These are phyloP conservation scores for Penicillium cosmopolitanum DNA, from an alignment of 495 filamentous ascomycete species.

Conservation along the genomic window DNA sequence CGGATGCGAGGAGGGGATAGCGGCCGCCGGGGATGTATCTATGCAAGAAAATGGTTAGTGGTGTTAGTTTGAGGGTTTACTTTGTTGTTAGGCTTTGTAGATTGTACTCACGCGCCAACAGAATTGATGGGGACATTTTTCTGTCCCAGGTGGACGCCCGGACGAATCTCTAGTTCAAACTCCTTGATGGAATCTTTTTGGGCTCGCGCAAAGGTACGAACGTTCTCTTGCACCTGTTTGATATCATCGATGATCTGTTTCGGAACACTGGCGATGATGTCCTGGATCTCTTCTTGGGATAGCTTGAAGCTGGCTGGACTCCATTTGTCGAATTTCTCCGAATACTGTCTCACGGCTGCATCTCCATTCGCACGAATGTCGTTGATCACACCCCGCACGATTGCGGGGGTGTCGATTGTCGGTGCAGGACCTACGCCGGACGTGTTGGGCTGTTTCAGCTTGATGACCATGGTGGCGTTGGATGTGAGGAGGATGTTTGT, in stretches of 20 bases:
- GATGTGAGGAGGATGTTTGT: neutral
- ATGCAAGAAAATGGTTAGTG: neutral
- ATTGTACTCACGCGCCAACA: conserved; percentile 33
- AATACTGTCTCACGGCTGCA: conserved; percentile 50
- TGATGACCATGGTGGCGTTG: conserved; percentile 16
- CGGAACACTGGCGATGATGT: conserved; percentile 28
- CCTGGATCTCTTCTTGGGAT: conserved; percentile 27
- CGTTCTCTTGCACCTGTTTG: conserved; percentile 54
- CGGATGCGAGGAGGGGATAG: conserved; percentile 58
- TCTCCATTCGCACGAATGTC: conserved; percentile 52
- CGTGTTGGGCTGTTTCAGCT: conserved; percentile 21
- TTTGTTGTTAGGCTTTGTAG: neutral
- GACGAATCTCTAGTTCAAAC: conserved; percentile 53
- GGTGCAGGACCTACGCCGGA: conserved; percentile 9
- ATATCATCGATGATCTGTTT: conserved; percentile 55
- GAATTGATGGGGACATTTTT: conserved; percentile 49
- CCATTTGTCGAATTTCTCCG: conserved; percentile 60
- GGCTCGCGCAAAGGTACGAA: conserved; percentile 51
- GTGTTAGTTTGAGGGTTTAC: too few relatives aligned
- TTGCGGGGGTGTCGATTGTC: conserved; percentile 22
- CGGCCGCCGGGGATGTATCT: conserved; percentile 56
- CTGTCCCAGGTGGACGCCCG: conserved; percentile 53
- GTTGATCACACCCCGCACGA: conserved; percentile 53
- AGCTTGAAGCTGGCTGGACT: conserved; percentile 50
- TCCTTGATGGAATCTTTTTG: conserved; percentile 48